A percentile compares a stretch with the other conserved stretches of the same genome.
phyloP scores from a whole-genome alignment of 148 eudicot species.

The Pouteria glomerata region DNA sequence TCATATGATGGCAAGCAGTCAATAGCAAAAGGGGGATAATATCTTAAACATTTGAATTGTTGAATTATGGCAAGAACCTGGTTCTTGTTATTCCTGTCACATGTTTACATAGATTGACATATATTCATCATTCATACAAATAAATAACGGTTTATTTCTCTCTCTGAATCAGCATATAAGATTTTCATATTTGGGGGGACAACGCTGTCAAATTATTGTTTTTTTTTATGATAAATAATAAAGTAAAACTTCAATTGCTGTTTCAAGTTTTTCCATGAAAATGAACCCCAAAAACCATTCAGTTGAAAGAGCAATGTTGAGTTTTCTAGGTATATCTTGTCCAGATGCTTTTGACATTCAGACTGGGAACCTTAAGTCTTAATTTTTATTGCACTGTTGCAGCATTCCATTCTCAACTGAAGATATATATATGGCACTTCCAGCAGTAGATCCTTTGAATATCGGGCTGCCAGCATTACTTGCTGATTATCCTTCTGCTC shows the following conservation, averaged over 20 bases:
- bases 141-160: no score
- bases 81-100: not conserved
- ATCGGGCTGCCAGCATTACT: slow-evolving; percentile 58
- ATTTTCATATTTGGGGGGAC: not conserved
- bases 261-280: not conserved
- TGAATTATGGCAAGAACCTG: not conserved
- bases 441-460: slow-evolving; percentile 65
- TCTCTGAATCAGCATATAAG: not conserved
- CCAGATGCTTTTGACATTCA: not conserved
- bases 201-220: no score
- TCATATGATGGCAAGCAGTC: no score
- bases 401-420: slow-evolving; percentile 97
- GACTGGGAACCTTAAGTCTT: not conserved
- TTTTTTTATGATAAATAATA: not conserved
- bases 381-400: slow-evolving; percentile 20
- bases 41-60: not conserved
- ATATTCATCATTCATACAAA: no score
- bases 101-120: not conserved
- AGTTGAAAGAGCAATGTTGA: not conserved
- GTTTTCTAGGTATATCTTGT: not conserved
- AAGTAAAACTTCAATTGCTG: not conserved
- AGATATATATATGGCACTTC: slow-evolving; percentile 93
- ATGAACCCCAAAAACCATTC: not conserved
- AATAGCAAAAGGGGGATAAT: no score
- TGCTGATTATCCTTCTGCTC: slow-evolving; percentile 63